Evolutionary conservation across 768 basidiomycete species (phyloP).

Genomic region (Kwoniella bestiolae): DNA sequence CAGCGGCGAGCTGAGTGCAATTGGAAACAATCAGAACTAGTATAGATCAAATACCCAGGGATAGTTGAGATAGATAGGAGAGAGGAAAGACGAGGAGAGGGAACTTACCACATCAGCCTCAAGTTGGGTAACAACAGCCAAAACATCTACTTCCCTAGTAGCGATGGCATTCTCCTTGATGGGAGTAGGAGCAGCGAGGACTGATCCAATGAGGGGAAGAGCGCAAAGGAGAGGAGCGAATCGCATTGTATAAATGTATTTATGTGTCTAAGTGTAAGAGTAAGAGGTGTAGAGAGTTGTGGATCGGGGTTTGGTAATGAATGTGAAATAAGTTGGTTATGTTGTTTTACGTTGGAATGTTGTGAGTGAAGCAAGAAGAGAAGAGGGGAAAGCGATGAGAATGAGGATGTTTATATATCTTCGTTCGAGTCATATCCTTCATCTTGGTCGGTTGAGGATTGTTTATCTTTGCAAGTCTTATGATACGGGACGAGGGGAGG

Average conservation of each 20-base stretch:
- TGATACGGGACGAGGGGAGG: no score
- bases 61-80: no score
- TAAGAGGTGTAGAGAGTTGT: neutral
- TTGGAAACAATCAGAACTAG: no score
- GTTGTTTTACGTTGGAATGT: neutral
- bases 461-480: neutral
- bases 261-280: neutral
- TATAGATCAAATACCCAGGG: no score
- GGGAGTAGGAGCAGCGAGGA: slow-evolving; percentile 26
- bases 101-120: slow-evolving; percentile 23
- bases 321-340: slow-evolving; percentile 16
- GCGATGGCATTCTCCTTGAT: slow-evolving; percentile 11
- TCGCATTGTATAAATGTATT: slow-evolving; percentile 12
- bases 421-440: neutral
- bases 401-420: slow-evolving; percentile 14
- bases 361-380: slow-evolving; percentile 1
- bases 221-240: slow-evolving; percentile 26
- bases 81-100: no score
- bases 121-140: slow-evolving; percentile 23
- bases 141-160: slow-evolving; percentile 24
- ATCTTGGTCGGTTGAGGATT: neutral
- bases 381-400: neutral
- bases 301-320: slow-evolving; percentile 7
- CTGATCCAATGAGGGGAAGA: slow-evolving; percentile 27
- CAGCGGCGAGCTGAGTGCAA: slow-evolving; percentile 4